Evolutionary conservation across 768 basidiomycete genomes (phyloP), one percentile per base, ranked within the genome.

Genomic region (Rhizopogon roseolus): DNA sequence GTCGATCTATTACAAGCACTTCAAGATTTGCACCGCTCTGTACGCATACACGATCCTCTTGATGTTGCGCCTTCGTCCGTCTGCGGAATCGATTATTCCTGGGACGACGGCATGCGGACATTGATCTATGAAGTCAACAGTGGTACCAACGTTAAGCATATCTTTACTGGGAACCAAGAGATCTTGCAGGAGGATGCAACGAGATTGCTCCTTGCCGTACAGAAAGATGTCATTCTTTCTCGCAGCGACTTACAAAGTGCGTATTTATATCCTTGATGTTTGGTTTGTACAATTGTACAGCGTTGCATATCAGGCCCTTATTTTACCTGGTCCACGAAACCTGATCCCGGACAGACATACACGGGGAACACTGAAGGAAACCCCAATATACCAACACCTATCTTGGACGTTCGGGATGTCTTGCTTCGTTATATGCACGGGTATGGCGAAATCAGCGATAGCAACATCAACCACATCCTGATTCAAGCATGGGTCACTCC

Each of bases 91-190:
- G 50, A 67, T 4, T 39, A 25, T 11, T 27, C 48, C 16, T 72
- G 71, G 71, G 62, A 66, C 22, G 61, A 71, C 41, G 62, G 58
- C 16, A 72, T 72, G 64, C 61, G 62, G 22, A 63, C 65, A 19
- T 63, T 61, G 58, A 53, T 49, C 14, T 63, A 66, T 52, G n/a
- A 16, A n/a, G 16, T 65, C 51, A 65, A 51, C 16, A 53, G 58
- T 13, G 55, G 56, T 13, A 64, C 65, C 3, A 63, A 43, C 16
- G 64, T 74, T 14, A 68, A 70, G 22, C 80, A 82, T 53, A 54
- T 82, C 41, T 82, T 80, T 57, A 78, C 77, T 0, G 68, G 76
- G n/a, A 82, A 82, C 54, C 57, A 66, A 14, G 59, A 63, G n/a
- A 32, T 49, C 3, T 61, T 79, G 42, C 81, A 82, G 58, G 51